Base-by-base conservation (phyloP, 257 asterid genomes). In the Primulina tabacum region DNA sequence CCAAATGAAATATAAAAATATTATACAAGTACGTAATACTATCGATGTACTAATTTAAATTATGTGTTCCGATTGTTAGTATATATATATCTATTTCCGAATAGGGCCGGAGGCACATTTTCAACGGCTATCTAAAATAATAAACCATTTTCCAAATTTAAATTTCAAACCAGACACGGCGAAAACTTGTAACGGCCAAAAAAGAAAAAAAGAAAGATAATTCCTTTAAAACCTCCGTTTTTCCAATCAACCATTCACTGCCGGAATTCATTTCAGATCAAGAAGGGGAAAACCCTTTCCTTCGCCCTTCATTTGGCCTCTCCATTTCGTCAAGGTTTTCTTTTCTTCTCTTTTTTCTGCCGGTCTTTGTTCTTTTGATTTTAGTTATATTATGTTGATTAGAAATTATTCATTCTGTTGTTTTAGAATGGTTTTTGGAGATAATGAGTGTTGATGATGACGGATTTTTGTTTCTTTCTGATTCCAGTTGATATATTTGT, bases 111-210 rank as follows among this genome's bases (percentile, higher is more conserved):
- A 24, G 26, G 26, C 26, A 24, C 26, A 24, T 24, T 24, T 24
- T 24, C 26, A 24, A 24, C 26, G 26, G 26, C 26, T 24, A 24
- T 24, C 26, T 24, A 24, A 24, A 24, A 24, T 24, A 24, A 24
- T 24, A 24, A 24, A 24, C 26, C 11, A 5, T 18, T 28, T 40
- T 67, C 33, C 59, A 26, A 64, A 26, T 71, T 77, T 69, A 77
- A 82, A 82, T 69, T 75, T 80, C 40, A 67, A 72, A 72, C 9
- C 55, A 37, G 28, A 37, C 16, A 7, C 50, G 4, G 40, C 55
- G 12, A 65, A 71, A 26, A 35, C 8, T 64, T 34, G 0, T 74
- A 71, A 73, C 78, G 69, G 80, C 35, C 32, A 0, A 10, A 24
- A 9, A 24, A 33, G 6, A 26, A 0, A 10, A 2, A 9, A 21